Base-by-base conservation (phyloP, 2,329 filamentous ascomycete species). In the Trematosphaeria pertusa region DNA sequence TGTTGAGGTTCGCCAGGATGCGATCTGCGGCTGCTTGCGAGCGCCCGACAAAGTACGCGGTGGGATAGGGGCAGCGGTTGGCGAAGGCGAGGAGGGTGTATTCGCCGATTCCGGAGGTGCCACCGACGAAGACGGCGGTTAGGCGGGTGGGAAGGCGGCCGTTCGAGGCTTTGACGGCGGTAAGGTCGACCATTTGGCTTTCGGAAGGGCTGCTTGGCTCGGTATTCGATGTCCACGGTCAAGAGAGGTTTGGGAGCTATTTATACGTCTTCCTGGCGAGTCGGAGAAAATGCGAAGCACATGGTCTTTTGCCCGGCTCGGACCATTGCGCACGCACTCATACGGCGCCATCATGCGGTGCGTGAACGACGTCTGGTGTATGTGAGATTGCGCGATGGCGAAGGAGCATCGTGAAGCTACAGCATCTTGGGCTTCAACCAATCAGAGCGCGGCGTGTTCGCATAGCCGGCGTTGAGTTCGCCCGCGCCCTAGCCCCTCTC, bases 121-220 rank as follows among this genome's bases (percentile, higher is more conserved):
- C 79, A 17, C 80, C 79, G 6, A 77, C 73, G 50, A 82, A 81
- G 45, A 81, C 74, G 11, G 75, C 78, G 7, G 80, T 74, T 5
- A 80, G 66, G 10, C 71, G 67, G 2, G 65, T 40, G 4, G 71
- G 72, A 2, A 78, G 67, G 3, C 54, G 53, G 15, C 57, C 49
- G 43, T 77, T 77, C 3, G 74, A 76, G 11, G 60, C 47, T 8
- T 60, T 46, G 24, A 73, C 57, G 12, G 52, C 49, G 12, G 54
- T 21, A 19, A 72, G 52, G 32, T 64, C 44, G 18, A 75, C 73
- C 73, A 75, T 75, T n/a, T n/a, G n/a, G n/a, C n/a, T n/a, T n/a
- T n/a, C n/a, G n/a, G n/a, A n/a, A n/a, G n/a, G n/a, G n/a, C n/a
- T n/a, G n/a, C n/a, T n/a, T n/a, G n/a, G n/a, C n/a, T n/a, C n/a